These are phyloP conservation scores for Eimeria brunetti DNA, from an alignment of 169 alveolate genomes.

Conservation along the genomic window DNA sequence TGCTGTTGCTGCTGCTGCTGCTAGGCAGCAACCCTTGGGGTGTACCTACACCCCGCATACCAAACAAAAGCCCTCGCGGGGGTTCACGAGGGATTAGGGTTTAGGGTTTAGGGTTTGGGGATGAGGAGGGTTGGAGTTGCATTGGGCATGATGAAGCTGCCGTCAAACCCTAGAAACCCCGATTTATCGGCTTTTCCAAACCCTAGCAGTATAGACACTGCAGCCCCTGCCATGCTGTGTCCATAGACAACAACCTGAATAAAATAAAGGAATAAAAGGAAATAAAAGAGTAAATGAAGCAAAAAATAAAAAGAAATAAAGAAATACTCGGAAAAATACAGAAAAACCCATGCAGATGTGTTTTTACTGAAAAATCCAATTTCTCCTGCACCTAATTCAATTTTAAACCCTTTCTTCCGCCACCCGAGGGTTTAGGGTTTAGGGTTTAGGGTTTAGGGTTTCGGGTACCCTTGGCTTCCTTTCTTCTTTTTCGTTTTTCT, in stretches of 20 bases:
- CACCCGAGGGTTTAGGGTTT: too few relatives aligned
- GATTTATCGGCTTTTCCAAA: conserved; percentile 10
- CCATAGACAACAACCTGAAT: conserved; percentile 56
- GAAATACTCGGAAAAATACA: too few relatives aligned
- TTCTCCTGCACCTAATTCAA: too few relatives aligned
- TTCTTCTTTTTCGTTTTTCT: background rate
- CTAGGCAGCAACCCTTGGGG: background rate
- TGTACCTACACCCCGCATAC: background rate
- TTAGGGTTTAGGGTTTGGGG: conserved; percentile 23
- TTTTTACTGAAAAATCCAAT: too few relatives aligned
- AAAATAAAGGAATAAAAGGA: background rate
- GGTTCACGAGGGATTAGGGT: background rate
- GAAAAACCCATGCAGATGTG: too few relatives aligned
- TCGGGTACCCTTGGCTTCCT: background rate
- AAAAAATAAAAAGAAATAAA: too few relatives aligned
- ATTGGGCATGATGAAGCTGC: conserved; percentile 74
- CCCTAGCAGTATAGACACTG: conserved; percentile 44
- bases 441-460: too few relatives aligned
- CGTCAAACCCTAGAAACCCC: conserved; percentile 72
- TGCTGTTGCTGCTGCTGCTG: too few relatives aligned
- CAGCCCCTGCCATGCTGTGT: conserved; percentile 78
- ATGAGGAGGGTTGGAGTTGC: conserved; percentile 65
- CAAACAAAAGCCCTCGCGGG: background rate
- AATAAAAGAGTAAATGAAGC: too few relatives aligned
- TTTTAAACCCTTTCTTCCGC: too few relatives aligned